These are phyloP conservation scores for Butyriboletus loyo DNA, from an alignment of 768 basidiomycete species.

Conservation along the genomic window DNA sequence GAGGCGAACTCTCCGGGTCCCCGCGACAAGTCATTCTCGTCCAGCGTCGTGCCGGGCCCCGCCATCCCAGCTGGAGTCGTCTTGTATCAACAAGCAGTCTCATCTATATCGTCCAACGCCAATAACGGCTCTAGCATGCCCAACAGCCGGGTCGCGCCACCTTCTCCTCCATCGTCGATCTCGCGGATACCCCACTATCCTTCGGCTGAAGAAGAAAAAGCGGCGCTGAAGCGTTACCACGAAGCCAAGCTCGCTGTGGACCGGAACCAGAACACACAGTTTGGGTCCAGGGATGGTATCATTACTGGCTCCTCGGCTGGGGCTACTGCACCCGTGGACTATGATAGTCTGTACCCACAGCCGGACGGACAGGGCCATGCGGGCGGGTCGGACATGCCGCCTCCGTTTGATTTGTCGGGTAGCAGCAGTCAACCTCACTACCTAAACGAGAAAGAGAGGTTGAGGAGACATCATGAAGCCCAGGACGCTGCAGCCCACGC, in stretches of 20 bases:
- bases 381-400: conserved; percentile 41
- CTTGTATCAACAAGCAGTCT: conserved; percentile 46
- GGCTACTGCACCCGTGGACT: conserved; percentile 49
- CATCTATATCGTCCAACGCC: conserved; percentile 31
- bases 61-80: conserved; percentile 40
- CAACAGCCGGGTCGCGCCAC: conserved; percentile 27
- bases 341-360: conserved; percentile 60
- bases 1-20: conserved; percentile 20
- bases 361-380: conserved; percentile 24
- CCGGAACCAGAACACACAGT: conserved; percentile 45
- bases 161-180: conserved; percentile 27
- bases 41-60: conserved; percentile 12
- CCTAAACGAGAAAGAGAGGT: conserved; percentile 63
- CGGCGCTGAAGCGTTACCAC: conserved; percentile 61
- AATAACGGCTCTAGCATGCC: conserved; percentile 16
- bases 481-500: conserved; percentile 56
- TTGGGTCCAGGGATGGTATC: conserved; percentile 20
- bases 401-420: conserved; percentile 48
- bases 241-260: conserved; percentile 72
- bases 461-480: conserved; percentile 62
- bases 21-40: conserved; percentile 15
- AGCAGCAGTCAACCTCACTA: conserved; percentile 37
- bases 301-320: conserved; percentile 14
- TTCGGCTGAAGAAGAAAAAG: conserved; percentile 75
- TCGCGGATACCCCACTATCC: conserved; percentile 45